A percentile compares a stretch with the other conserved stretches of the same genome.
These are phyloP conservation scores for Trichocladium antarcticum DNA, from an alignment of 495 filamentous ascomycete species.

Conservation along the genomic window DNA sequence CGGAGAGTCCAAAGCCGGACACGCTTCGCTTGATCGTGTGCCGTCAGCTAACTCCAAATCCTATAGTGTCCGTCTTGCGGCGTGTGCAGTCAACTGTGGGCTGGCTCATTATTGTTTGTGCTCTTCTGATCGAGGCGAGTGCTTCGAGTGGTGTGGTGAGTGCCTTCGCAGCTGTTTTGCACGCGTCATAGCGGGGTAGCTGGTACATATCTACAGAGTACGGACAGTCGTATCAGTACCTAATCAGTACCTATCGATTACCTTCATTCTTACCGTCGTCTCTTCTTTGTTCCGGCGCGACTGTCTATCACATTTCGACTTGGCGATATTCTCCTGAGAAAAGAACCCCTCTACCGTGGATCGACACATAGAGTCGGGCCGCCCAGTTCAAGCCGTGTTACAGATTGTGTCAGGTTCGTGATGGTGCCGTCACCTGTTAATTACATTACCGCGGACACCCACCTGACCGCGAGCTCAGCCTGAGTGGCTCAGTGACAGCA, in stretches of 20 bases:
- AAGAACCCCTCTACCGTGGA: too few relatives aligned
- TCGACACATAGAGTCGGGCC: too few relatives aligned
- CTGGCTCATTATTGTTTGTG: background rate
- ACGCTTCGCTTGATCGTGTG: background rate
- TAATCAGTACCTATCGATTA: background rate
- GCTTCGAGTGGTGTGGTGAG: background rate
- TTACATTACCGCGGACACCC: too few relatives aligned
- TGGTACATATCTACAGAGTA: background rate
- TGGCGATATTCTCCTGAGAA: too few relatives aligned
- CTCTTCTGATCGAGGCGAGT: background rate
- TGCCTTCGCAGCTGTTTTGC: background rate
- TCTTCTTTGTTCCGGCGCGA: background rate
- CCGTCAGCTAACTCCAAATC: background rate
- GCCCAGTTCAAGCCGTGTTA: too few relatives aligned
- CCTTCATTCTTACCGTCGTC: background rate
- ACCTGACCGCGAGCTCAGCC: too few relatives aligned
- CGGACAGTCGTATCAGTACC: background rate
- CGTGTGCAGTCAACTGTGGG: background rate
- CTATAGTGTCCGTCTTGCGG: background rate
- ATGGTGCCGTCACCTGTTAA: too few relatives aligned
- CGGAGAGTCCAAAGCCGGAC: background rate
- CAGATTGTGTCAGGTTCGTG: too few relatives aligned
- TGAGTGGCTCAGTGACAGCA: too few relatives aligned
- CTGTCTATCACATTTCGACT: background rate
- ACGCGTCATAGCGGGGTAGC: conserved; percentile 13